Base-by-base conservation (phyloP, 78 protist genomes). In the Pirum gemmata region DNA sequence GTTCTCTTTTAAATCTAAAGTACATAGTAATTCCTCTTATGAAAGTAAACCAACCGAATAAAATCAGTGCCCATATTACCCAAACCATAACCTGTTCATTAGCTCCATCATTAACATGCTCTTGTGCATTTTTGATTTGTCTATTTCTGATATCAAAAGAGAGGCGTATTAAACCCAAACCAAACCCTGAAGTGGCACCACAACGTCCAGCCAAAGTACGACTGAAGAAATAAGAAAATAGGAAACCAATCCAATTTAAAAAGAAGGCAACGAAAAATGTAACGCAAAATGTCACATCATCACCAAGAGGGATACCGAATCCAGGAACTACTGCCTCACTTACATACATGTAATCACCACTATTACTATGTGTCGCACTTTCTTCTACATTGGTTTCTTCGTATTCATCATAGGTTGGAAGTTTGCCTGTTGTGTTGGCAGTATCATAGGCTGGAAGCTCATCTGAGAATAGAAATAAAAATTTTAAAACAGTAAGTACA, bases 31-130 rank as follows among this genome's bases (percentile, higher is more conserved):
- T 73, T 21, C 89, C 89, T n/a, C 89, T 8, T 18, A 86, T 29
- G 31, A 86, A 86, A 37, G 83, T 86, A 61, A 86, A 86, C 89
- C 89, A 86, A 34, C 89, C 89, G 27, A 86, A 73, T 40, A 86
- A 61, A 13, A 86, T 79, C 29, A 86, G 26, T 2, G 78, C 38
- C 80, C 80, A 86, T 36, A 73, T n/a, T 37, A 86, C 51, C 89
- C 89, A 86, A 27, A 31, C 8, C 85, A 79, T 34, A 36, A 29
- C 27, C 26, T 73, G 83, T 33, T 31, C 75, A 29, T 67, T 29
- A 29, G 74, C 29, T 29, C 29, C 74, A 29, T 27, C 29, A 29
- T 29, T 67, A 29, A 29, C 29, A 36, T 76, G 79, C 13, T 2
- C 13, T 38, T 36, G 79, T n/a, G n/a, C n/a, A n/a, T n/a, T n/a